Evolutionary conservation across 2,329 filamentous ascomycete species (phyloP).

Genomic region (Elsinoe ampelina): DNA sequence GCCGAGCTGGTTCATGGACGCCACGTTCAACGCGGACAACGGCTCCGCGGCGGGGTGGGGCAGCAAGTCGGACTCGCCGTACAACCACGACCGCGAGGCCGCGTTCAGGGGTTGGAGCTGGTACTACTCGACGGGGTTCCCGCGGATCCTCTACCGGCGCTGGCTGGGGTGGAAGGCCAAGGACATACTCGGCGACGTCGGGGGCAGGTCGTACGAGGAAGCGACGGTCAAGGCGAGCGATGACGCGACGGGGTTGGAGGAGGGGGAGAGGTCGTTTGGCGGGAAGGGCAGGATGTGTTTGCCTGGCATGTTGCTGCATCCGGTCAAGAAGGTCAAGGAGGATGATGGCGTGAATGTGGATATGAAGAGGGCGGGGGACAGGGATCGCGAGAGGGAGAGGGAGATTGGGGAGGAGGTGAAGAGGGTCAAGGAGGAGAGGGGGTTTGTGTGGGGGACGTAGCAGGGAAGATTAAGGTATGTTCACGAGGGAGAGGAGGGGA

Average conservation of each 20-base stretch:
- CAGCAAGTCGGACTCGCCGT: constrained; percentile 33
- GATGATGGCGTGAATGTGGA: constrained; percentile 10
- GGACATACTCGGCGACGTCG: constrained; percentile 61
- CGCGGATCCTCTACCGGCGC: constrained; percentile 68
- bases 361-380: constrained; percentile 1
- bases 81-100: constrained; percentile 63
- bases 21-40: constrained; percentile 62
- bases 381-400: constrained; percentile 6
- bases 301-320: constrained; percentile 81
- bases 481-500: not conserved
- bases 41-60: constrained; percentile 47
- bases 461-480: no score
- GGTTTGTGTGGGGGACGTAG: not conserved
- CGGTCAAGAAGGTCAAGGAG: constrained; percentile 52
- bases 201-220: constrained; percentile 19
- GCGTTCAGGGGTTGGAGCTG: constrained; percentile 80
- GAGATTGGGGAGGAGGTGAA: not conserved
- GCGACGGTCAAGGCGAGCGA: constrained; percentile 27
- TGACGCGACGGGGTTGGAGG: constrained; percentile 41
- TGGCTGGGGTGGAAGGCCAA: constrained; percentile 79
- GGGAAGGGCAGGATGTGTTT: constrained; percentile 70
- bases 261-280: constrained; percentile 28
- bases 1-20: constrained; percentile 68
- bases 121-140: constrained; percentile 85
- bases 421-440: not conserved